Conservation (phyloP, 2,329 filamentous ascomycete species). For the Fusarium citri region DNA sequence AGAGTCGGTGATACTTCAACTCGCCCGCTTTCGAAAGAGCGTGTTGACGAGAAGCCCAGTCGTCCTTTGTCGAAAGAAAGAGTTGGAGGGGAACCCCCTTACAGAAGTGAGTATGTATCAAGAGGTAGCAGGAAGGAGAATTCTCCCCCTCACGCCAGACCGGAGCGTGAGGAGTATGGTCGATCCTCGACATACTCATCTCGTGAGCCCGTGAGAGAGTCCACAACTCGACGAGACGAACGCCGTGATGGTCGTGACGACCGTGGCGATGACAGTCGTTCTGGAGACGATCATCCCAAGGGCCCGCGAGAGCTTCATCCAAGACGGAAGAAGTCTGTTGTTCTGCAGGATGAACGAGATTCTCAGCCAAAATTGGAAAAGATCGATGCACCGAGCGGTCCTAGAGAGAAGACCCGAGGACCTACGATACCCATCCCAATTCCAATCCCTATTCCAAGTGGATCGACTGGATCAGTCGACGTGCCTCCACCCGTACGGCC, state of each 20-base stretch:
- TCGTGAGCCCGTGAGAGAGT: conserved; percentile 28
- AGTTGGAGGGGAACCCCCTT: conserved; percentile 28
- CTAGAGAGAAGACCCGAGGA: conserved; percentile 52
- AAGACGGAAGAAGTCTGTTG: conserved; percentile 51
- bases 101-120: conserved; percentile 44
- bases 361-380: conserved; percentile 43
- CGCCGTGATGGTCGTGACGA: conserved; percentile 47
- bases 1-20: conserved; percentile 37
- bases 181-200: conserved; percentile 25
- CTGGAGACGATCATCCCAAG: conserved; percentile 55
- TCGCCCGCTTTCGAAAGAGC: conserved; percentile 51
- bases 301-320: conserved; percentile 45
- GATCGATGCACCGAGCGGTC: conserved; percentile 31
- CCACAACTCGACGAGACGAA: conserved; percentile 27
- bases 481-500: conserved; percentile 37
- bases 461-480: conserved; percentile 33
- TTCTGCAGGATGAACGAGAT: conserved; percentile 52
- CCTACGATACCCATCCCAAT: conserved; percentile 51
- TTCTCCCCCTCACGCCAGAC: conserved; percentile 46
- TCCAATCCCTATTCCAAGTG: conserved; percentile 36
- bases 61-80: conserved; percentile 52
- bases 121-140: conserved; percentile 49
- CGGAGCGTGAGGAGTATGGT: conserved; percentile 39
- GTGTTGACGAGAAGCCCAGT: conserved; percentile 36
- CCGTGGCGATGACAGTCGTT: conserved; percentile 48